Conservation (phyloP, 2,329 filamentous ascomycete genomes). For the Xylaria sp. region DNA sequence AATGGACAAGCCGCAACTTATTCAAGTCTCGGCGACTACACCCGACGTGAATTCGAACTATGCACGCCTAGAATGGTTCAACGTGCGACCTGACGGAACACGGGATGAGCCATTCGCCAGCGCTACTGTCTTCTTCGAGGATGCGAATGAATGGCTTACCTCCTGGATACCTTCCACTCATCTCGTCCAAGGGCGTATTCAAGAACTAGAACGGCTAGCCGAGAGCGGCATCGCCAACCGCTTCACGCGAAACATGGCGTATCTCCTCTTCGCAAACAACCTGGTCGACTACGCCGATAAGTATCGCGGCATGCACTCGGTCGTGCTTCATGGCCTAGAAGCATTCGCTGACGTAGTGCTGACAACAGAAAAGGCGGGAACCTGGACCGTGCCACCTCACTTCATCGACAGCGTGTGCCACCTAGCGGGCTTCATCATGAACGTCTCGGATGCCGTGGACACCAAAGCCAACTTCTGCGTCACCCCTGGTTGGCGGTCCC, state of each 20-base stretch:
- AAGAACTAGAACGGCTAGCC: slow-evolving; percentile 60
- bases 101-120: slow-evolving; percentile 57
- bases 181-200: slow-evolving; percentile 63
- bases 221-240: slow-evolving; percentile 67
- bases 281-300: slow-evolving; percentile 53
- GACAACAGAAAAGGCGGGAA: slow-evolving; percentile 44
- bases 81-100: slow-evolving; percentile 50
- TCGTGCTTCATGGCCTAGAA: slow-evolving; percentile 52
- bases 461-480: slow-evolving; percentile 50
- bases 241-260: slow-evolving; percentile 71
- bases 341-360: slow-evolving; percentile 51
- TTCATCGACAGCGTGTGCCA: slow-evolving; percentile 55
- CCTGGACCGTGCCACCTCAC: slow-evolving; percentile 54
- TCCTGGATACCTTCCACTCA: slow-evolving; percentile 68
- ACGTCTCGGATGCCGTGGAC: slow-evolving; percentile 52
- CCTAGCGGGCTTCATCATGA: slow-evolving; percentile 56
- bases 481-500: slow-evolving; percentile 53
- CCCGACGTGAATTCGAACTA: slow-evolving; percentile 55
- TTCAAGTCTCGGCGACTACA: slow-evolving; percentile 47
- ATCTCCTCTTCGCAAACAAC: slow-evolving; percentile 59
- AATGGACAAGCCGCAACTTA: slow-evolving; percentile 47
- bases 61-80: slow-evolving; percentile 57
- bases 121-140: slow-evolving; percentile 63
- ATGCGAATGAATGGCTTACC: slow-evolving; percentile 61
- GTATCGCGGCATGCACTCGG: slow-evolving; percentile 55